These are phyloP conservation scores for Metarhizium humberi DNA, from an alignment of 2,329 filamentous ascomycete genomes.

Conservation along the genomic window DNA sequence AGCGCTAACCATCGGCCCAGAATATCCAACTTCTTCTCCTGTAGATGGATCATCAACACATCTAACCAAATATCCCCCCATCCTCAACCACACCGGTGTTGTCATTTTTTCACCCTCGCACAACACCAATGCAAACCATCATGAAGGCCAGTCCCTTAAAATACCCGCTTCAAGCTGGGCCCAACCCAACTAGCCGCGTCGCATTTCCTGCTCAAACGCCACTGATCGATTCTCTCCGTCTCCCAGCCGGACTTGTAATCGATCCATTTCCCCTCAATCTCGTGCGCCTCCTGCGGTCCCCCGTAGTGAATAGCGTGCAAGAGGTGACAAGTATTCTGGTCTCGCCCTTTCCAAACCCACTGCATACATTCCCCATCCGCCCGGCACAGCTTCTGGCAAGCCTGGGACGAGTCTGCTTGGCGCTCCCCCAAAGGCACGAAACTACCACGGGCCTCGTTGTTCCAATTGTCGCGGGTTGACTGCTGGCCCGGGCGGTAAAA, in stretches of 20 bases:
- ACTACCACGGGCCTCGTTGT: conserved; percentile 20
- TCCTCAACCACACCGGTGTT: no score
- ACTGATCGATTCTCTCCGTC: conserved; percentile 16
- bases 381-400: conserved; percentile 16
- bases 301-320: conserved; percentile 18
- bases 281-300: conserved; percentile 11
- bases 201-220: conserved; percentile 16
- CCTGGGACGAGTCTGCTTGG: conserved; percentile 17
- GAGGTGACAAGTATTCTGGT: conserved; percentile 18
- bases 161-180: conserved; percentile 11
- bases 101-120: background rate
- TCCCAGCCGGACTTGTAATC: conserved; percentile 21
- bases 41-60: no score
- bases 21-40: background rate
- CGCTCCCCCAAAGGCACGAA: conserved; percentile 14
- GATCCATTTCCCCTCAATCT: conserved; percentile 11
- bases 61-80: no score
- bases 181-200: conserved; percentile 21
- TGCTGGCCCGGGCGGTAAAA: conserved; percentile 23
- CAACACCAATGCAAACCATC: background rate
- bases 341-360: conserved; percentile 20
- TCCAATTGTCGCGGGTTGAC: conserved; percentile 16
- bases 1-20: no score
- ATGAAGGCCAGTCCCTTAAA: background rate
- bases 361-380: conserved; percentile 16